phyloP scores from a whole-genome alignment of 164 flowering plant genomes.

The Vitis vinifera region ASM3070453v1 NC_081823.1:3050501-3051000 shows the following conservation, averaged over 20 bases:
- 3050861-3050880: constrained; percentile 36
- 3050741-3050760: constrained; percentile 44
- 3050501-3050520: too few species aligned
- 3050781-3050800: constrained; percentile 48
- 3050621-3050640: constrained; percentile 47
- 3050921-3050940: constrained; percentile 39
- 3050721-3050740: constrained; percentile 42
- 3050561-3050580: constrained; percentile 31
- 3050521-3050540: constrained; percentile 53
- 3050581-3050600: constrained; percentile 42
- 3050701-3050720: constrained; percentile 36
- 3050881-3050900: constrained; percentile 47
- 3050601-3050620: constrained; percentile 37
- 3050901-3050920: constrained; percentile 30
- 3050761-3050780: constrained; percentile 20
- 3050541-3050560: constrained; percentile 11
- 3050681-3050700: constrained; percentile 49
- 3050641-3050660: constrained; percentile 23
- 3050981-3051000: constrained; percentile 41
- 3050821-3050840: constrained; percentile 39
- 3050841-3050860: constrained; percentile 42
- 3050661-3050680: constrained; percentile 33
- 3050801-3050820: constrained; percentile 26
- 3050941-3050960: constrained; percentile 39
- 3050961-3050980: constrained; percentile 18